phyloP scores from a whole-genome alignment of 306 rosid species.

The Cicer judaicum region DNA sequence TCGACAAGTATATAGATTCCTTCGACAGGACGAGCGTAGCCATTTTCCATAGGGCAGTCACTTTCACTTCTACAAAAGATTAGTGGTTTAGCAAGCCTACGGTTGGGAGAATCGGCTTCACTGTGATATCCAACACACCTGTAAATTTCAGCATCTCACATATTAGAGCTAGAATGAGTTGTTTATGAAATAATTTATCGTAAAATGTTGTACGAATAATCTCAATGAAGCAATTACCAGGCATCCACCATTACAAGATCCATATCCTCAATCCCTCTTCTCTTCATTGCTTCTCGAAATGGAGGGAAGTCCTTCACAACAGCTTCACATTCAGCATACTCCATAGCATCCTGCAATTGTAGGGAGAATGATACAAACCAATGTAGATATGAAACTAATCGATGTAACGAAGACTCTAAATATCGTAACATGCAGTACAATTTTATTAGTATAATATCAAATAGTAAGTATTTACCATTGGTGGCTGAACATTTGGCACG shows the following conservation, averaged over 20 bases:
- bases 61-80: constrained; percentile 84
- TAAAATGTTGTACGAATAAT: constrained; percentile 9
- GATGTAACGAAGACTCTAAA: neutral
- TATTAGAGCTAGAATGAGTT: constrained; percentile 23
- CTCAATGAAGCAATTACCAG: constrained; percentile 55
- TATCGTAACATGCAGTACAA: constrained; percentile 12
- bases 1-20: constrained; percentile 83
- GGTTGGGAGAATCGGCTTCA: constrained; percentile 84
- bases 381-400: constrained; percentile 5
- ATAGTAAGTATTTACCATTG: constrained; percentile 59
- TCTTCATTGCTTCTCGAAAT: constrained; percentile 84
- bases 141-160: constrained; percentile 18
- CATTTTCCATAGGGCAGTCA: constrained; percentile 87
- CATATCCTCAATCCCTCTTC: constrained; percentile 85
- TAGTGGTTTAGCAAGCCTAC: constrained; percentile 82
- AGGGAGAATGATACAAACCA: constrained; percentile 18
- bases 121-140: constrained; percentile 87
- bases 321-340: constrained; percentile 90
- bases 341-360: constrained; percentile 68
- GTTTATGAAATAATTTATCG: constrained; percentile 13
- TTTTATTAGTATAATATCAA: neutral
- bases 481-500: constrained; percentile 86
- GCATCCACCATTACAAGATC: constrained; percentile 91
- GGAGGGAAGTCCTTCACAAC: constrained; percentile 75
- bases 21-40: constrained; percentile 88